phyloP scores from a whole-genome alignment of 768 basidiomycete genomes.

The Panaeolus cyanescens region DNA sequence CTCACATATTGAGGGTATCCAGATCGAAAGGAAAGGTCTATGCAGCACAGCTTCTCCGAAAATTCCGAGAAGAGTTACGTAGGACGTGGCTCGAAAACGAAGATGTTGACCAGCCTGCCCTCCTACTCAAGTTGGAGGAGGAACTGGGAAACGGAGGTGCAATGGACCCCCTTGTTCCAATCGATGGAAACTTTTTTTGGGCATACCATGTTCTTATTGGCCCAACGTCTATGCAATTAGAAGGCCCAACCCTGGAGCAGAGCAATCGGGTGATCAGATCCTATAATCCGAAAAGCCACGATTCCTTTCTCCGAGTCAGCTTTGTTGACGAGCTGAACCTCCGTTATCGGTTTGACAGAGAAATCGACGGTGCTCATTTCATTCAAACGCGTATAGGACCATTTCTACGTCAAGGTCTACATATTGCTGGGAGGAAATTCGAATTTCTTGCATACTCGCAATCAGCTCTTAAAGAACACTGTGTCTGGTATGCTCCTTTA shows the following conservation, averaged over 20 bases:
- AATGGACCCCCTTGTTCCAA: conserved; percentile 24
- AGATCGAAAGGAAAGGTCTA: conserved; percentile 31
- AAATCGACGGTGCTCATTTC: conserved; percentile 53
- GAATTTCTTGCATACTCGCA: conserved; percentile 73
- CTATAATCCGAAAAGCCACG: conserved; percentile 44
- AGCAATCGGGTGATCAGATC: conserved; percentile 63
- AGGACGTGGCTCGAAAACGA: conserved; percentile 29
- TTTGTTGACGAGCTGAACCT: conserved; percentile 61
- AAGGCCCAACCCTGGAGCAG: conserved; percentile 57
- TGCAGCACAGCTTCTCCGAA: conserved; percentile 42
- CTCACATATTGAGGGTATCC: conserved; percentile 30
- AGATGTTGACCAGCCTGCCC: conserved; percentile 16
- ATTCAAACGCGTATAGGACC: conserved; percentile 48
- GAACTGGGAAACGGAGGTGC: conserved; percentile 26
- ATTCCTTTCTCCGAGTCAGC: conserved; percentile 62
- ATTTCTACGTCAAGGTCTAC: conserved; percentile 46
- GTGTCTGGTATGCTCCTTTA: conserved; percentile 56
- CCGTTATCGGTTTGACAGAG: conserved; percentile 56
- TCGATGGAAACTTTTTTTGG: conserved; percentile 31
- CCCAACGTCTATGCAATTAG: conserved; percentile 52
- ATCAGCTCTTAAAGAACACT: conserved; percentile 67
- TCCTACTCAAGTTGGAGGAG: conserved; percentile 30
- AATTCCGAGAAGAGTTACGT: conserved; percentile 29
- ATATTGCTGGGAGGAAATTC: conserved; percentile 56
- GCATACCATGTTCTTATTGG: conserved; percentile 41